Conservation (phyloP, 805 yeast species). For the Kazachstania bromeliacearum region DNA sequence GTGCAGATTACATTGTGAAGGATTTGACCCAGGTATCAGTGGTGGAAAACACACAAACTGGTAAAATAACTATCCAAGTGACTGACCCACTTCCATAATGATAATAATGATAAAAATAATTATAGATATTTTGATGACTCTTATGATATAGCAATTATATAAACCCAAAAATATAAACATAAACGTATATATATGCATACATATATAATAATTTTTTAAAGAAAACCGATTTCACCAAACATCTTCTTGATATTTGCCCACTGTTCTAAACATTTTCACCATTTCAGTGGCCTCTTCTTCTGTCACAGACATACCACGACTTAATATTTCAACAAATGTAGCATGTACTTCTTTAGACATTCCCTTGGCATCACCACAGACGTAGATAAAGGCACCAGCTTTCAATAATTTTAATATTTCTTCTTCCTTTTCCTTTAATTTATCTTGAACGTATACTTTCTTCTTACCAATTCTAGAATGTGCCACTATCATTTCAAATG, state of each 20-base stretch:
- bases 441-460: constrained; percentile 79
- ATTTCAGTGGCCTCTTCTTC: constrained; percentile 66
- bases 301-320: constrained; percentile 50
- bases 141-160: too few relatives aligned
- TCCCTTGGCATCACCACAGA: constrained; percentile 92
- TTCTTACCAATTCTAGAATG: constrained; percentile 61
- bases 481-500: constrained; percentile 70
- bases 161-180: too few relatives aligned
- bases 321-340: constrained; percentile 54
- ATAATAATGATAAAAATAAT: neutral
- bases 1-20: constrained; percentile 69
- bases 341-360: constrained; percentile 93
- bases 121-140: too few relatives aligned
- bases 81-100: constrained; percentile 7
- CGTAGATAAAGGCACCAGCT: constrained; percentile 82
- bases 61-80: constrained; percentile 7
- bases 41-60: constrained; percentile 4
- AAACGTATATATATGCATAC: neutral
- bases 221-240: constrained; percentile 84
- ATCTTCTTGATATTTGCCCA: constrained; percentile 92
- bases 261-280: constrained; percentile 67
- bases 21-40: constrained; percentile 38
- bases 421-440: constrained; percentile 43
- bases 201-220: neutral
- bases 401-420: constrained; percentile 38